Base-by-base conservation (phyloP, 305 asterid genomes). In the Rubia balearica region DNA sequence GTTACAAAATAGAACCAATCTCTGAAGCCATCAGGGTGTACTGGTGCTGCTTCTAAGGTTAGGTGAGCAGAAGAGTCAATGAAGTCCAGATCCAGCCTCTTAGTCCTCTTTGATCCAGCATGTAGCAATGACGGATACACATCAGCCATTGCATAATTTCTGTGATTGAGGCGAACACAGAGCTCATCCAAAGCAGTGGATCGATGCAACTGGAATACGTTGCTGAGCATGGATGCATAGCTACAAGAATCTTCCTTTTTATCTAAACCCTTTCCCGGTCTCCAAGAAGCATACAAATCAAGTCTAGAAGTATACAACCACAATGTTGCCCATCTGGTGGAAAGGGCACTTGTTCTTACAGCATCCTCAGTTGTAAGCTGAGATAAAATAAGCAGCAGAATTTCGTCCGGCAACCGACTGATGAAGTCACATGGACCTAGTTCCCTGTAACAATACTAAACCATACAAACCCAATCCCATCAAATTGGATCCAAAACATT, bases 171-270 rank as follows among this genome's bases (percentile, higher is more conserved):
- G 4, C 56, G 56, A 49, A 61, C 43, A 27, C 8, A 12, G 10
- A 61, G 27, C 40, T 61, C 43, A 61, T 61, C 66, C 43, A 61
- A 30, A 61, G n/a, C n/a, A 61, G 21, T n/a, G 66, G 66, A 36
- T 33, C n/a, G 3, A 33, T 61, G 66, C 66, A 30, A 6, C 43
- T 30, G 43, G 42, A 61, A 33, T 27, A 17, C 24, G 3, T 17
- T 41, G 66, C 3, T 61, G 7, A 61, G 43, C 66, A 13, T 13
- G 12, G 66, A 27, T 6, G n/a, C n/a, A 24, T 27, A 61, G 19
- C 27, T 61, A 14, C 5, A 27, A n/a, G 66, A 14, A 36, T 11
- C 43, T 17, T 30, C 12, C 10, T 10, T 12, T 6, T 3, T 0
- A 61, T 27, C 43, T 33, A 21, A 10, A 13, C 42, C 24, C 66